Percentiles rank a stretch among this genome's conserved stretches.
phyloP scores from a whole-genome alignment of 2,329 filamentous ascomycete genomes.

The Aspergillus fischeri region DNA sequence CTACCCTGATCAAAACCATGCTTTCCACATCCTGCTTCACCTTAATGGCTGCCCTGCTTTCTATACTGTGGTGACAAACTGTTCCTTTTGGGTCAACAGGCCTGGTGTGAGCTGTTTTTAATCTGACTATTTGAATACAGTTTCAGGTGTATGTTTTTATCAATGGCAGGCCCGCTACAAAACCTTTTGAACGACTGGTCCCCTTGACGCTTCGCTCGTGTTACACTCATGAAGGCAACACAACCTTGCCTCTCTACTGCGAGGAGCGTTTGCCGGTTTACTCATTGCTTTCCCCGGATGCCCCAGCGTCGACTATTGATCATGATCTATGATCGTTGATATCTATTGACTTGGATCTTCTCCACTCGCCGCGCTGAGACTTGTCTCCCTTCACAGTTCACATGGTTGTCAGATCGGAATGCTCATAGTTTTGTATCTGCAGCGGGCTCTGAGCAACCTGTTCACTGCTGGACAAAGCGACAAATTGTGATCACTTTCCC shows the following conservation, averaged over 20 bases:
- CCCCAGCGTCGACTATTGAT: neutral
- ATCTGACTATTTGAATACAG: neutral
- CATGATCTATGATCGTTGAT: neutral
- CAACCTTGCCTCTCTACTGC: conserved; percentile 8
- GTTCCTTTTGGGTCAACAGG: conserved; percentile 3
- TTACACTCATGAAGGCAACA: conserved; percentile 10
- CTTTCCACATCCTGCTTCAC: neutral
- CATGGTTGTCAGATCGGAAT: no score
- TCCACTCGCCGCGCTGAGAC: no score
- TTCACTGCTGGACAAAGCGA: no score
- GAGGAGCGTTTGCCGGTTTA: neutral
- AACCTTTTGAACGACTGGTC: neutral
- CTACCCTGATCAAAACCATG: no score
- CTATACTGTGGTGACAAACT: no score
- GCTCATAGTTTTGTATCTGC: no score
- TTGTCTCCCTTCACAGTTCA: no score
- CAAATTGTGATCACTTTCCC: no score
- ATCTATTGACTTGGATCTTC: neutral
- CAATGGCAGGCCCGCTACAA: neutral
- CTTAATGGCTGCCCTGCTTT: no score
- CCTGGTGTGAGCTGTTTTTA: neutral
- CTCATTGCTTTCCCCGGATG: neutral
- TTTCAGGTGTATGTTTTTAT: neutral
- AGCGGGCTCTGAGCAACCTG: no score
- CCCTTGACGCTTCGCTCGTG: conserved; percentile 12